A percentile compares a stretch with the other conserved stretches of the same genome.
Evolutionary conservation across 352 stramenopile genomes (phyloP).

Genomic region (Phytophthora hibernalis): DNA sequence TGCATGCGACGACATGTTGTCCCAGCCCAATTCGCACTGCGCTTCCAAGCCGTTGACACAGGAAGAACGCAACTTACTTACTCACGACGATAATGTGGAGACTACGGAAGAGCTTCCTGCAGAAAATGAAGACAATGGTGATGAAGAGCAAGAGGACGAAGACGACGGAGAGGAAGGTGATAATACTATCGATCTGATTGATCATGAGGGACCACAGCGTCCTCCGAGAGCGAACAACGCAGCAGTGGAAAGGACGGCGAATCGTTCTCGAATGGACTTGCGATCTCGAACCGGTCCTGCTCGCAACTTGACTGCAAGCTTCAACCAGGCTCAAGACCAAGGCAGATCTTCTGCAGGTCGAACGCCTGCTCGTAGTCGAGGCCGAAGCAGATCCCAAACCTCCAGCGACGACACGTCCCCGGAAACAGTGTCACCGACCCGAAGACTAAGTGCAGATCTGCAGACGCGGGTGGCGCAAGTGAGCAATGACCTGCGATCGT

Average conservation of each 20-base stretch:
- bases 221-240: background rate
- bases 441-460: background rate
- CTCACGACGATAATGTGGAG: constrained; percentile 14
- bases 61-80: constrained; percentile 14
- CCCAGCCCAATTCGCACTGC: constrained; percentile 16
- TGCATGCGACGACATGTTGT: constrained; percentile 29
- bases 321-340: constrained; percentile 15
- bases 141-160: constrained; percentile 6
- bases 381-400: background rate
- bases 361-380: constrained; percentile 8
- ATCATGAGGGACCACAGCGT: constrained; percentile 4
- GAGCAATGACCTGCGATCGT: constrained; percentile 17
- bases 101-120: background rate
- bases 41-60: constrained; percentile 23
- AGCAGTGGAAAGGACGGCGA: background rate
- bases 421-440: constrained; percentile 7
- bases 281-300: constrained; percentile 1
- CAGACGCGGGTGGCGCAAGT: constrained; percentile 14
- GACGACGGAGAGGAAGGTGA: background rate
- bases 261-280: constrained; percentile 2
- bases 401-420: constrained; percentile 16
- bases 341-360: constrained; percentile 14
- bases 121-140: background rate
- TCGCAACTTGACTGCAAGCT: constrained; percentile 22
- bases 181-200: background rate